Percentiles rank a stretch among this genome's conserved stretches.
Evolutionary conservation across 257 asterid species (phyloP).

Genomic region (Petunia axillaris): DNA sequence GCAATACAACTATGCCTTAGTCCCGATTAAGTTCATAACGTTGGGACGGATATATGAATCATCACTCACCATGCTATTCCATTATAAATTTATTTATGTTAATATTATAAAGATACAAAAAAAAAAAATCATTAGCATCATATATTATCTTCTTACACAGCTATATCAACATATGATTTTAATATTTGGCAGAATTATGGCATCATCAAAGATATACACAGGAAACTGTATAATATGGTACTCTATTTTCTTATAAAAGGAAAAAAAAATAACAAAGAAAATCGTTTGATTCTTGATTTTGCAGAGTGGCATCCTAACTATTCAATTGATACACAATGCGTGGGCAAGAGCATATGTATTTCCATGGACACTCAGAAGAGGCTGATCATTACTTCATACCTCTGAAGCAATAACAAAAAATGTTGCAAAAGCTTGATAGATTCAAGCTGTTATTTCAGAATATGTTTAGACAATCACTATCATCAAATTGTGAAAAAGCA

Average conservation of each 20-base stretch:
- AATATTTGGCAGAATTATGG: not conserved
- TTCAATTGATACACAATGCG: not conserved
- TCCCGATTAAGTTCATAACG: too few species aligned
- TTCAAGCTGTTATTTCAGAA: slow-evolving; percentile 2
- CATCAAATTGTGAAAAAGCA: not conserved
- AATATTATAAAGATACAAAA: not conserved
- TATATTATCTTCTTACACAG: not conserved
- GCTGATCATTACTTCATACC: not conserved
- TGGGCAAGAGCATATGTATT: not conserved
- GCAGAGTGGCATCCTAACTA: not conserved
- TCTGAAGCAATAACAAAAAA: not conserved
- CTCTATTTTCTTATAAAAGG: too few species aligned
- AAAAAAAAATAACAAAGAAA: not conserved
- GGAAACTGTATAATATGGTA: not conserved
- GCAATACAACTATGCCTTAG: too few species aligned
- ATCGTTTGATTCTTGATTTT: not conserved
- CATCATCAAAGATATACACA: not conserved
- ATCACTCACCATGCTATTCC: too few species aligned
- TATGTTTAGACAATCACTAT: not conserved
- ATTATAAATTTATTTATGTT: too few species aligned
- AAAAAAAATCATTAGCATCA: not conserved
- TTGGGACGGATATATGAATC: too few species aligned
- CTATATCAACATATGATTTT: not conserved
- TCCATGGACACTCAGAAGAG: too few species aligned
- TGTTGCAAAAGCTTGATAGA: slow-evolving; percentile 26